Evolutionary conservation across 164 flowering plant species (phyloP), one percentile per base, ranked within the genome.

Genomic region (Piper betle): DNA sequence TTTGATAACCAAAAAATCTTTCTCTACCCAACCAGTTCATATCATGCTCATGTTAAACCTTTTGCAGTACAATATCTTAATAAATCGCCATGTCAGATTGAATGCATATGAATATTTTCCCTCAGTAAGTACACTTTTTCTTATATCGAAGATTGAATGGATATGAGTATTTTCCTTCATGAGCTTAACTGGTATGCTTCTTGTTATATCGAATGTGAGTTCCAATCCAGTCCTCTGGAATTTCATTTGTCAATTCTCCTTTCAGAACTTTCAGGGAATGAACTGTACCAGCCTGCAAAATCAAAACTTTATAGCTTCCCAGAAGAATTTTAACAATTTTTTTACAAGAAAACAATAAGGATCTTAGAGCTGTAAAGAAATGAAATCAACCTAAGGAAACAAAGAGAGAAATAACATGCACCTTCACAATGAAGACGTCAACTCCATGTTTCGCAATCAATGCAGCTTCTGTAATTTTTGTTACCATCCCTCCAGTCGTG

Each of bases 401-500:
- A 46, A 52, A 33, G 2, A 42, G 9, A 13, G 17, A 20, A 37
- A 58, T 37, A 17, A 20, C 7, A 2, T 40, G 69, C 72, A 84
- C 98, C 84, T 87, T 90, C 16, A 83, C 97, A 65, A 93, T 93
- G 68, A 86, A 93, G 55, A 93, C 98, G 67, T 85, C 86, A 58
- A 90, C 81, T 52, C 97, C 98, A 41, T 82, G 87, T 65, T 82
- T 90, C 40, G 96, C 98, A 55, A 93, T 90, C 84, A 76, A 67
- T 41, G 98, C 90, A 63, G 98, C 98, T 77, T 93, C 98, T 39
- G 88, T 53, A 69, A 93, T 87, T 72, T 93, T 93, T 62, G 98
- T 93, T 57, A 55, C 71, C 98, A 93, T 93, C 18, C 98, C 98
- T 4, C 98, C 98, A 38, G 98, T 93, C 60, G 98, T 93, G 73